Conservation (phyloP, 2,329 filamentous ascomycete species). For the Verticillium alfalfae region DNA sequence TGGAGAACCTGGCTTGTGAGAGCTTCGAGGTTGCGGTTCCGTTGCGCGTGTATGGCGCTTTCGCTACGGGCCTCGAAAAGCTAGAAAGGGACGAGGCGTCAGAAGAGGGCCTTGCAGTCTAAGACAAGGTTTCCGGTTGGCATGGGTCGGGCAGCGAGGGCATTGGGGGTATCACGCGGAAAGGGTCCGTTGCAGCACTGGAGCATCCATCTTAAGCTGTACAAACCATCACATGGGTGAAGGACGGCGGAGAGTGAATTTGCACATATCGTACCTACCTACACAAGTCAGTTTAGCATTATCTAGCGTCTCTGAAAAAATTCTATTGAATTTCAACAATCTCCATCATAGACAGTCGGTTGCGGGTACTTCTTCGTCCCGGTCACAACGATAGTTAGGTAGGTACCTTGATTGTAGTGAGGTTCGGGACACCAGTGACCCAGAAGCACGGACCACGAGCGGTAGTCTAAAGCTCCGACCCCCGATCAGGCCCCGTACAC, state of each 20-base stretch:
- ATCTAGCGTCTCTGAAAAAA: background rate
- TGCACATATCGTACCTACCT: too few relatives aligned
- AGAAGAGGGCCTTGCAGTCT: slow-evolving; percentile 38
- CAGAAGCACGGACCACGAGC: background rate
- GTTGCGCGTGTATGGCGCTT: slow-evolving; percentile 69
- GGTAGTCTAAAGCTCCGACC: background rate
- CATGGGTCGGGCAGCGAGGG: background rate
- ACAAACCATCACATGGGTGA: background rate
- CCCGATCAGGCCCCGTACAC: background rate
- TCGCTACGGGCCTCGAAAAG: slow-evolving; percentile 50
- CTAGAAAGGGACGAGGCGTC: slow-evolving; percentile 49
- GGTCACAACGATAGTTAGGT: too few relatives aligned
- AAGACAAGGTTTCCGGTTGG: slow-evolving; percentile 5
- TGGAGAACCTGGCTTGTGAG: slow-evolving; percentile 75
- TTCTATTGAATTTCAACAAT: background rate
- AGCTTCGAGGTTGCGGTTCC: slow-evolving; percentile 88
- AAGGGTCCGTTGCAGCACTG: background rate
- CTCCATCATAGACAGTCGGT: background rate
- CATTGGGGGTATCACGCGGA: background rate
- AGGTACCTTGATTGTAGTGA: too few relatives aligned
- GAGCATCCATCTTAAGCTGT: background rate
- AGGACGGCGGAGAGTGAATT: background rate
- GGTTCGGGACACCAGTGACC: too few relatives aligned
- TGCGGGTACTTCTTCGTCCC: background rate
- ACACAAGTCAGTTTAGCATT: background rate